Base-by-base conservation (phyloP, 768 basidiomycete species). In the Serendipita sp. region DNA sequence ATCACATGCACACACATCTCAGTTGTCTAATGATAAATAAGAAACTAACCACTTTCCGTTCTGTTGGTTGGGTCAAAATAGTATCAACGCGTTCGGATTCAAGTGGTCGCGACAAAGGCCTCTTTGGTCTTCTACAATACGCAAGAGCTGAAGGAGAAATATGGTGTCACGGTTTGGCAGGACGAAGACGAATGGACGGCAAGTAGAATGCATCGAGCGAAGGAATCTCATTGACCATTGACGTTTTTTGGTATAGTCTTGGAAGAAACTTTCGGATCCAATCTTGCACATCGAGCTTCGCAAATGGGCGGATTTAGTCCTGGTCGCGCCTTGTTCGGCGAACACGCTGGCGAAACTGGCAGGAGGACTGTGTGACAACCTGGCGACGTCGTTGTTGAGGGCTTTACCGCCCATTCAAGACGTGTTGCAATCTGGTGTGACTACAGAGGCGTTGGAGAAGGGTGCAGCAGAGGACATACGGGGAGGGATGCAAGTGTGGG, bases 281-380 rank as follows among this genome's bases (percentile, higher is more conserved):
- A 95, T 98, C 62, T 78, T 97, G 28, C 96, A 99, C 72, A 98
- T 98, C 63, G 93, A 99, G 74, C 82, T 96, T 2, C 75, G 92
- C 34, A 76, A 85, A 51, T 98, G 96, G 96, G 93, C 95, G 48
- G 93, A 99, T 69, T 74, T 97, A 60, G 93, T 98, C 60, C 84
- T 99, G 53, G 80, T 99, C 56, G 91, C 91, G 0, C 96, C 96
- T 0, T 97, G 93, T 69, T 93, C 91, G 0, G 94, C 95, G n/a
- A 97, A 96, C 72, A 94, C 92, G 1, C 80, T 99, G 20, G 82
- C 92, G 7, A 98, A 98, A 74, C 86, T 99, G 61, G 88, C 92
- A 0, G 78, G 82, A 44, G 94, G 96, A 0, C 67, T 83, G 0
- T 96, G 92, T 69, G 95, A 98, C 69, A 95, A 97, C 70, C 82